Evolutionary conservation across 305 asterid species (phyloP), one percentile per base, ranked within the genome.

Genomic region (Solanum hybrid): DNA sequence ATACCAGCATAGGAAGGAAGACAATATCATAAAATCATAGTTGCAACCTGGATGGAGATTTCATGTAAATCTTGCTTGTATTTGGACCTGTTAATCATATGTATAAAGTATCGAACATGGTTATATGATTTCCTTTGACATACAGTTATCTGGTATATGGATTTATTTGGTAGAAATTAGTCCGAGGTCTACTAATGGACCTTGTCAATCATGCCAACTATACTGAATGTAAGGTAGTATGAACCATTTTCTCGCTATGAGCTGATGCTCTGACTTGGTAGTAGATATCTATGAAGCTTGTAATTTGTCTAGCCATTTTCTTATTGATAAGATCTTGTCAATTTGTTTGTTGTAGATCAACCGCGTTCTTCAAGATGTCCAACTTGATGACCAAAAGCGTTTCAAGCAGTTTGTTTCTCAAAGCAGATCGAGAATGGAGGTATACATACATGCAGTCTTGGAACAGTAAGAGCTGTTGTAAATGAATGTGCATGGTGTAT

Each of bases 391-490:
- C 93, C 98, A 95, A 92, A 96, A 95, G 94, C 96, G 99, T 88
- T 98, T 98, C 91, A 96, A 95, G 96, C 98, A 96, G 92, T 98
- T 98, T 91, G 99, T 96, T 92, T 94, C 98, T 82, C 99, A 98
- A 91, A 96, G 99, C 97, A 98, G 92, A 95, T 96, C 98, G 32
- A 94, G 97, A 93, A 96, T 98, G 99, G 99, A 98, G 99, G 99
- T 98, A 92, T 42, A 60, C 42, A 92, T 42, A 40, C 38, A 6
- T 91, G 88, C 22, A 79, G 90, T 60, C 89, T 86, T 82, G 89
- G 37, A 72, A 8, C 69, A 37, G 36, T 45, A 82, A 32, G 71
- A 88, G 51, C 60, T 88, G 22, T 88, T 72, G 26, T 45, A 85
- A 85, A 69, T 89, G 86, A 73, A 34, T 51, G 17, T 85, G 45